These are phyloP conservation scores for Hevea brasiliensis DNA, from an alignment of 345 rosid genomes.

Conservation along the genomic window DNA sequence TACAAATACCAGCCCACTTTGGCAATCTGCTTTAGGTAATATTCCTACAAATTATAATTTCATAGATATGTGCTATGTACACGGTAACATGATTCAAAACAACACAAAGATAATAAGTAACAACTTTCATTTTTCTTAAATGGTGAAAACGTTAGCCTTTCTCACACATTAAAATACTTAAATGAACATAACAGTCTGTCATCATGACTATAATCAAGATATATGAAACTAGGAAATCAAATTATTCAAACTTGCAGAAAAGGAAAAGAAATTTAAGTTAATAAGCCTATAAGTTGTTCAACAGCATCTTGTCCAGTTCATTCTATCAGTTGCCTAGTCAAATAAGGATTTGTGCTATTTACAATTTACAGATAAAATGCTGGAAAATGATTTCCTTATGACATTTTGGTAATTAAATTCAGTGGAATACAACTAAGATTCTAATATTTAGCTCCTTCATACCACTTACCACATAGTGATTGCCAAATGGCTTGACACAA, in stretches of 20 bases:
- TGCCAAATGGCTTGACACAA: not conserved
- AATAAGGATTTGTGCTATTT: not conserved
- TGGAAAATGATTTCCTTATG: not conserved
- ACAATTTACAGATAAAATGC: not conserved
- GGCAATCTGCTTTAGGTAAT: not conserved
- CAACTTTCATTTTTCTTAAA: not conserved
- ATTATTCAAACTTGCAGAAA: not conserved
- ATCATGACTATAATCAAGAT: not conserved
- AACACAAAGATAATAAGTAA: not conserved
- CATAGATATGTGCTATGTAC: not conserved
- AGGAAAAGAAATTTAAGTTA: not conserved
- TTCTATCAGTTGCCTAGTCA: not conserved
- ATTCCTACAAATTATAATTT: not conserved
- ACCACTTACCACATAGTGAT: not conserved
- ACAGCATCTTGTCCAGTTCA: not conserved
- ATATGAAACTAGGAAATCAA: not conserved
- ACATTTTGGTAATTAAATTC: not conserved
- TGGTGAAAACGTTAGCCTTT: not conserved
- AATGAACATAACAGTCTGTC: not conserved
- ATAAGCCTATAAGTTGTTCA: not conserved
- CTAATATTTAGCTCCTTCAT: not conserved
- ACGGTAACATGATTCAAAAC: not conserved
- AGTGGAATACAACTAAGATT: not conserved
- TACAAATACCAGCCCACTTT: not conserved
- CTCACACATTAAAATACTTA: not conserved